Percentiles rank a stretch among this genome's conserved stretches.
Conservation (phyloP, 2,329 filamentous ascomycete genomes). For the Claviceps humidiphila region DNA sequence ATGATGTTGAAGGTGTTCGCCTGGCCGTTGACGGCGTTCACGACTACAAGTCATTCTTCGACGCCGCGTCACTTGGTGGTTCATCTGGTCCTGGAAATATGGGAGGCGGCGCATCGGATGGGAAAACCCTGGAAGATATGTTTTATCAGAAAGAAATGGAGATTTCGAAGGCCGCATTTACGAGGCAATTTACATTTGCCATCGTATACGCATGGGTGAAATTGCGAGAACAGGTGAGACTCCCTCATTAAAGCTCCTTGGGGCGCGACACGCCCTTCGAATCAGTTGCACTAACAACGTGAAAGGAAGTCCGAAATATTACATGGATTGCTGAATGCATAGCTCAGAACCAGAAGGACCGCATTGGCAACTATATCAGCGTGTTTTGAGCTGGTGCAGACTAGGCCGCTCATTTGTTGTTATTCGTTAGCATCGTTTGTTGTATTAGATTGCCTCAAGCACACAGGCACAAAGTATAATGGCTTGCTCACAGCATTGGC, state of each 20-base stretch:
- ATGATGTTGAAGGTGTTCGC: conserved; percentile 86
- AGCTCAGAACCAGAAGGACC: conserved; percentile 98
- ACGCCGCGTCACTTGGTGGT: conserved; percentile 68
- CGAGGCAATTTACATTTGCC: conserved; percentile 85
- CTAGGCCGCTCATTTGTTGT: neutral
- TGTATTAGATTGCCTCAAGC: conserved; percentile 25
- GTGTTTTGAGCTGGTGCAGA: conserved; percentile 53
- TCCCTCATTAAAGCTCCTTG: neutral
- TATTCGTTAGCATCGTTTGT: conserved; percentile 22
- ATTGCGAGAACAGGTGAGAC: conserved; percentile 80
- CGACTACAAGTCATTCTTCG: conserved; percentile 94
- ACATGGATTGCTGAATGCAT: conserved; percentile 99
- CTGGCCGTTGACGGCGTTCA: conserved; percentile 84
- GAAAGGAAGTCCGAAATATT: conserved; percentile 94
- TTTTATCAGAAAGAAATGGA: conserved; percentile 99
- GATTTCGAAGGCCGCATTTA: conserved; percentile 88
- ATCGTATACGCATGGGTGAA: conserved; percentile 98
- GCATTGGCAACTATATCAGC: conserved; percentile 97
- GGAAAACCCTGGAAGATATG: conserved; percentile 86
- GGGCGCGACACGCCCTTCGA: neutral
- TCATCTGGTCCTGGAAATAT: conserved; percentile 68
- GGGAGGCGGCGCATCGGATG: conserved; percentile 65
- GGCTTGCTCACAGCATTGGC: conserved; percentile 13
- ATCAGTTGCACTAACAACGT: conserved; percentile 17
- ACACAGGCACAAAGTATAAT: conserved; percentile 23